Evolutionary conservation across 345 rosid species (phyloP).

Genomic region (Hibiscus trionum): DNA sequence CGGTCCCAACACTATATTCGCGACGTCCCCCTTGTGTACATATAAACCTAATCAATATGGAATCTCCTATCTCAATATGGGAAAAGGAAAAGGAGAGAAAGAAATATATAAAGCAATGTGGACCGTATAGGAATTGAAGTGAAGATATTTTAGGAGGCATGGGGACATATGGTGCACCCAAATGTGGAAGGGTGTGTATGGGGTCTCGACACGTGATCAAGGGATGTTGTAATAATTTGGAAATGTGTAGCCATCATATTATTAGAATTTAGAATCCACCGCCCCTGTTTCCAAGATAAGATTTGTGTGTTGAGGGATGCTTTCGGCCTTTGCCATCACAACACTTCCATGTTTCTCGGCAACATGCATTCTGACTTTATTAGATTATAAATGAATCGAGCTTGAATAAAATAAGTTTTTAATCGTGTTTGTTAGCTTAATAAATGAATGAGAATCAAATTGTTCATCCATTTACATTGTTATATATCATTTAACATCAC

Average conservation of each 20-base stretch:
- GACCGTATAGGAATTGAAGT: background rate
- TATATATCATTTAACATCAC: background rate
- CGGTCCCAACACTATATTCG: background rate
- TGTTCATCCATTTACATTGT: background rate
- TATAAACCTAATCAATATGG: background rate
- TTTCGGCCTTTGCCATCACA: background rate
- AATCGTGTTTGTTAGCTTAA: no score
- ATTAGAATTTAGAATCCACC: conserved; percentile 17
- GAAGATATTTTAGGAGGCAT: background rate
- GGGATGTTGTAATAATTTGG: background rate
- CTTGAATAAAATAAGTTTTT: no score
- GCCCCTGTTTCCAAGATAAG: conserved; percentile 23
- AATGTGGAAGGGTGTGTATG: conserved; percentile 12
- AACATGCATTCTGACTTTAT: background rate
- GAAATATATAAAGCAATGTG: no score
- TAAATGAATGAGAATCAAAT: no score
- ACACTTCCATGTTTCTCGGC: background rate
- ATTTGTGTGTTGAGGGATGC: conserved; percentile 32
- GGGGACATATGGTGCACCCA: background rate
- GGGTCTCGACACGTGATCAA: conserved; percentile 19
- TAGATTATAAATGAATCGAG: no score
- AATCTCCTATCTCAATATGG: background rate
- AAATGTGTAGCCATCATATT: background rate
- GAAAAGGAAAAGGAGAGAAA: background rate
- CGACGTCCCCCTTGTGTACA: no score